These are phyloP conservation scores for Solanum lignicaule DNA, from an alignment of 257 asterid species.

Conservation along the genomic window DNA sequence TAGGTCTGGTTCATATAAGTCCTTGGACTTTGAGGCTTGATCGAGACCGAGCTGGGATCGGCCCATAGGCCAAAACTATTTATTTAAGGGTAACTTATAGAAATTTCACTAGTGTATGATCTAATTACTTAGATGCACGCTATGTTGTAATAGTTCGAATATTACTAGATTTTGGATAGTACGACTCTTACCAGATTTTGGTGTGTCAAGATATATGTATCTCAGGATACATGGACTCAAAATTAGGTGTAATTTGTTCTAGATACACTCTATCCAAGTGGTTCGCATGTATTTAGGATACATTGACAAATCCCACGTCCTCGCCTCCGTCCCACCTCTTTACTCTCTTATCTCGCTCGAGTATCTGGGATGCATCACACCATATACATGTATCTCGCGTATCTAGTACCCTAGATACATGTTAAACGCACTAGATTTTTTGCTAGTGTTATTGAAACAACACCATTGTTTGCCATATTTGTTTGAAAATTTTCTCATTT, in stretches of 20 bases:
- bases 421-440: too few relatives aligned
- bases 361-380: too few relatives aligned
- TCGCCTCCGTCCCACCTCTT: too few relatives aligned
- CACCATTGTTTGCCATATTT: too few relatives aligned
- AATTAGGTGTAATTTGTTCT: background rate
- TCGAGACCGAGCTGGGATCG: fast-evolving
- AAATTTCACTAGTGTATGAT: background rate
- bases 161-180: background rate
- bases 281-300: background rate
- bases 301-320: too few relatives aligned
- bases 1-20: background rate
- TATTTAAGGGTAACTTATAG: background rate
- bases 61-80: background rate
- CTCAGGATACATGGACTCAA: background rate
- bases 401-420: too few relatives aligned
- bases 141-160: too few relatives aligned
- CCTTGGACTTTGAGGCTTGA: background rate
- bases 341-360: too few relatives aligned
- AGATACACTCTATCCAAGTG: background rate
- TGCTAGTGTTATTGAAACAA: too few relatives aligned
- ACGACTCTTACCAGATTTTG: background rate
- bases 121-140: background rate
- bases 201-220: background rate
- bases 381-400: too few relatives aligned
- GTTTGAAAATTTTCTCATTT: too few relatives aligned